phyloP scores from a whole-genome alignment of 1,284 basidiomycete genomes.

The Apiotrichum veenhuisii region DNA sequence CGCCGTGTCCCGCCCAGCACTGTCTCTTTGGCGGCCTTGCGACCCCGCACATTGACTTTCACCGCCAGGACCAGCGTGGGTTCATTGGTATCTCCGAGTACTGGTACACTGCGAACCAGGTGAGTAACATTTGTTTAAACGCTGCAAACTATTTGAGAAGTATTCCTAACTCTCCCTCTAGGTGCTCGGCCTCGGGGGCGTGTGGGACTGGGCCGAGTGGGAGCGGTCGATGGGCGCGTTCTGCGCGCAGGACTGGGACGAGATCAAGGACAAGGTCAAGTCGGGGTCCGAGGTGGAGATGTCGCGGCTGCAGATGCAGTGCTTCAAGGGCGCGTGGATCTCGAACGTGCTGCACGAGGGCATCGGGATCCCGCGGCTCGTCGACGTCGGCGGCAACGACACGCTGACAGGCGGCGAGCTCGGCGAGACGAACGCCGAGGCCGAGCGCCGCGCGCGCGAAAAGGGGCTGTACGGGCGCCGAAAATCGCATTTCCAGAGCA shows the following conservation, averaged over 20 bases:
- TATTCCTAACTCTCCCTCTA: slow-evolving; percentile 52
- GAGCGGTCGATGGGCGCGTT: slow-evolving; percentile 86
- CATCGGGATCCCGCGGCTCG: slow-evolving; percentile 86
- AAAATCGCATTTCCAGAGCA: slow-evolving; percentile 71
- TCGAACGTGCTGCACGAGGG: slow-evolving; percentile 95
- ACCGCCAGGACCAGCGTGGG: slow-evolving; percentile 62
- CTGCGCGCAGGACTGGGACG: slow-evolving; percentile 74
- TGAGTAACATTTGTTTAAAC: background rate
- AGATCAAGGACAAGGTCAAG: slow-evolving; percentile 68
- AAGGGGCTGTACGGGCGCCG: slow-evolving; percentile 61
- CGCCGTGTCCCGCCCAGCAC: slow-evolving; percentile 75
- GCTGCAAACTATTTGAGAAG: background rate
- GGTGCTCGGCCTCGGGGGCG: slow-evolving; percentile 87
- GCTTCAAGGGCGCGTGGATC: slow-evolving; percentile 99
- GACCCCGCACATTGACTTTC: slow-evolving; percentile 79
- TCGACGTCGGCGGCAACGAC: slow-evolving; percentile 69
- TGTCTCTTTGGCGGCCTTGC: slow-evolving; percentile 98
- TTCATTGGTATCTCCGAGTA: slow-evolving; percentile 99
- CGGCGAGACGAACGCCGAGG: slow-evolving; percentile 56
- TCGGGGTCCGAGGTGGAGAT: slow-evolving; percentile 62
- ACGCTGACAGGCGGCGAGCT: slow-evolving; percentile 55
- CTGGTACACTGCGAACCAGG: slow-evolving; percentile 89
- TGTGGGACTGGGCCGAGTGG: slow-evolving; percentile 94
- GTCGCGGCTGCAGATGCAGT: slow-evolving; percentile 88
- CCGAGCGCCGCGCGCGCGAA: slow-evolving; percentile 66